Conservation (phyloP, 2,329 filamentous ascomycete species). For the Coniochaeta sp. region DNA sequence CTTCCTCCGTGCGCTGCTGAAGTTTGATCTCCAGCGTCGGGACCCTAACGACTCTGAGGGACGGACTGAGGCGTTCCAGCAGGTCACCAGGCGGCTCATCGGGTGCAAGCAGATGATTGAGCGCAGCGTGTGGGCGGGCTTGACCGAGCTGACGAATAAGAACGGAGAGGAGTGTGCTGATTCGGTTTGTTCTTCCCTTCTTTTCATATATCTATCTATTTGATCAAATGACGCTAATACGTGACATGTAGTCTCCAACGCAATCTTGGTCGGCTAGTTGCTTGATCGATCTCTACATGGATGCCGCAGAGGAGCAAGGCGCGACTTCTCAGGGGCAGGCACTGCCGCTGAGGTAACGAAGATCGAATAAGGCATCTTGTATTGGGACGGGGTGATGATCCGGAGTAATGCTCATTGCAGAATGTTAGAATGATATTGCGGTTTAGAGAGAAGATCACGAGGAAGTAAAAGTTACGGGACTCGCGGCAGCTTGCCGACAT, state of each 20-base stretch:
- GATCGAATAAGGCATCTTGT: not conserved
- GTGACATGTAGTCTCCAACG: slow-evolving; percentile 63
- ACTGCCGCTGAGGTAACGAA: slow-evolving; percentile 16
- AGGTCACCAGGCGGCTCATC: slow-evolving; percentile 74
- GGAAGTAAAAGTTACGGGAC: not conserved
- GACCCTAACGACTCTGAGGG: slow-evolving; percentile 48
- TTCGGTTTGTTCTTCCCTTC: slow-evolving; percentile 56
- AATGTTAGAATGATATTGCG: not conserved
- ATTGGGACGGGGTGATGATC: not conserved
- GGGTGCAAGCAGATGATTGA: slow-evolving; percentile 81
- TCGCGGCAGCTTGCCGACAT: not conserved
- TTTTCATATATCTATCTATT: slow-evolving; percentile 5
- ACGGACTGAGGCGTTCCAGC: slow-evolving; percentile 84
- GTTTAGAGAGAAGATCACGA: not conserved
- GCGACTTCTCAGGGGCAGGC: slow-evolving; percentile 6
- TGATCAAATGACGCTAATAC: slow-evolving; percentile 7
- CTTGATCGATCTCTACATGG: slow-evolving; percentile 92
- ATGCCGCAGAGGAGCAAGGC: slow-evolving; percentile 56
- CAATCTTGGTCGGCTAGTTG: slow-evolving; percentile 96
- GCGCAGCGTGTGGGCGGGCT: slow-evolving; percentile 76
- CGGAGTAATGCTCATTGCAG: not conserved
- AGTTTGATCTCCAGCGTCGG: slow-evolving; percentile 76
- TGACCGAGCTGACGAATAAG: slow-evolving; percentile 91
- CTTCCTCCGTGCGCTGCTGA: slow-evolving; percentile 84
- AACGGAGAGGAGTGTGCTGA: slow-evolving; percentile 76